Conservation (phyloP, 257 asterid genomes). For the Forsythia suspensa region DNA sequence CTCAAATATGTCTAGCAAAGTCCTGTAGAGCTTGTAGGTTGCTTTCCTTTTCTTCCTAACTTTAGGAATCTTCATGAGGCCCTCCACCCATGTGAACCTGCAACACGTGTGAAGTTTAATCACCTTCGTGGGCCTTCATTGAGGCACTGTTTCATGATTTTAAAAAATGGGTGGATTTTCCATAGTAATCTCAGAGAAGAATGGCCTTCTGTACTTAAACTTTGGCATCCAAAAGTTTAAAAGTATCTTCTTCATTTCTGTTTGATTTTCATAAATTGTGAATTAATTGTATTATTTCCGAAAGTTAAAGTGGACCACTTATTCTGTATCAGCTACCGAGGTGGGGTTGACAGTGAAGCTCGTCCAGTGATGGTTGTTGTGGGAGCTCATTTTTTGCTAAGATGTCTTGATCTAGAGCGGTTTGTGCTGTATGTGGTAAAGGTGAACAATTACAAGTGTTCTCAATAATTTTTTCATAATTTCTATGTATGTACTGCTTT, state of each 20-base stretch:
- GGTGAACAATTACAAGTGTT: conserved; percentile 45
- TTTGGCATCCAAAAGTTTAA: not conserved
- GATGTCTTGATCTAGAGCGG: conserved; percentile 93
- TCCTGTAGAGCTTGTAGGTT: not conserved
- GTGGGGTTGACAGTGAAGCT: conserved; percentile 94
- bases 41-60: not conserved
- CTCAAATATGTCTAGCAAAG: not conserved
- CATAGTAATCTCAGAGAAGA: not conserved
- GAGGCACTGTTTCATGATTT: not conserved
- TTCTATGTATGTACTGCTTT: not conserved
- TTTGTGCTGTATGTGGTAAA: conserved; percentile 76
- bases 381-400: conserved; percentile 93
- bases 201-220: not conserved
- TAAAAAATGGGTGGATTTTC: not conserved
- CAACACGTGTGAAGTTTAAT: not conserved
- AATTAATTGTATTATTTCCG: conserved; percentile 6
- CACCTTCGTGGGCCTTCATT: not conserved
- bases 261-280: not conserved
- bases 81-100: not conserved
- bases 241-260: not conserved
- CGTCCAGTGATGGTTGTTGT: conserved; percentile 93
- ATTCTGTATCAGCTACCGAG: conserved; percentile 70
- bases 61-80: not conserved
- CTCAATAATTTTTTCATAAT: conserved; percentile 1
- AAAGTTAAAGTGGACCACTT: not conserved